Evolutionary conservation across 2,329 filamentous ascomycete genomes (phyloP), one percentile per base, ranked within the genome.

Genomic region (Helotiales sp.): DNA sequence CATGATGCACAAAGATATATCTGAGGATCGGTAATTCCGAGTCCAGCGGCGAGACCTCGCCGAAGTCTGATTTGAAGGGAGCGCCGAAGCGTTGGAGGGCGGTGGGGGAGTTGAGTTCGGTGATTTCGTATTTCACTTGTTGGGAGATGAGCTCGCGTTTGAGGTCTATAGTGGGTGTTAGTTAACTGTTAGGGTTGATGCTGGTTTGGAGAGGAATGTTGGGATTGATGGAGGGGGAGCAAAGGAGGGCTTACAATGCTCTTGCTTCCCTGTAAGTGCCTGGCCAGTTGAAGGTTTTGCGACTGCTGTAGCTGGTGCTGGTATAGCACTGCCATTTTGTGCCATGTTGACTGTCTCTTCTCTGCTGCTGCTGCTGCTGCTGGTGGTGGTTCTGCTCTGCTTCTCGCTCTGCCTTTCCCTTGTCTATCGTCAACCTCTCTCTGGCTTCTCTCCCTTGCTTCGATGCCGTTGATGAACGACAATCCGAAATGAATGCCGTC

Each of bases 1-100:
- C 89, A 89, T 98, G 94, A 78, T 98, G 91, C 63, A 98, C 96
- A 78, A 99, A 99, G 76, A 99, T 97, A 82, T 96, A 98, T 72
- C 96, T 89, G 69, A 99, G 84, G 70, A 99, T 91, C 20, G 96
- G 96, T 30, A 99, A 85, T 74, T 98, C 95, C 1, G 94, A 97
- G 77, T 99, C 93, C 68, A 97, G 86, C 15, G 96, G 96, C 3
- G 93, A 91, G 26, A 99, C 91, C 79, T 99, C 96, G 70, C 96
- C 96, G 68, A 91, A 90, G 62, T 97, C 92, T 55, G 94, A 97
- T 77, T 88, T 91, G 83, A 99, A 99, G 0, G 96, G 96, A 6
- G 96, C 95, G 67, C 96, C 96, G 79, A 99, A 99, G 74, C 96
- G 89, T 77, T 93, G 93, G 60, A 99, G 87, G 61, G 96, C 96